Evolutionary conservation across 2,329 filamentous ascomycete species (phyloP).

Genomic region (Fusarium siculi): DNA sequence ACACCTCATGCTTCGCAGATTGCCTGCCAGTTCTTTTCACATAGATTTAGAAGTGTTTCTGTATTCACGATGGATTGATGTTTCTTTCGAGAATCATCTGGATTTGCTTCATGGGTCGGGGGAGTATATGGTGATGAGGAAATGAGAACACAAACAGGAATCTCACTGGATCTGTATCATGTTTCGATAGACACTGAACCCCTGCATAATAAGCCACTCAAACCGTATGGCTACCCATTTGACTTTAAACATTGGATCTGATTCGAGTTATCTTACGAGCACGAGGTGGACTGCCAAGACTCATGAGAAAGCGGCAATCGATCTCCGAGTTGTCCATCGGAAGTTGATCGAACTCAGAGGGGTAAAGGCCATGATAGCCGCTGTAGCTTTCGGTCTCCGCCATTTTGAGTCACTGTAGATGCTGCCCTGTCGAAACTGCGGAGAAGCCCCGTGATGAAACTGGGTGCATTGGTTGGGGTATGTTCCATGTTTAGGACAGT

Average conservation of each 20-base stretch:
- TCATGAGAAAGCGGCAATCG: conserved; percentile 15
- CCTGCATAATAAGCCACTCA: conserved; percentile 15
- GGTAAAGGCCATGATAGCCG: conserved; percentile 4
- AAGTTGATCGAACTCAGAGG: background rate
- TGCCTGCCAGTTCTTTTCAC: background rate
- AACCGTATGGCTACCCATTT: conserved; percentile 9
- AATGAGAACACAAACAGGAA: conserved; percentile 6
- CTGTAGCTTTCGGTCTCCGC: conserved; percentile 8
- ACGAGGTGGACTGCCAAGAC: conserved; percentile 24
- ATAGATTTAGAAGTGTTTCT: conserved; percentile 37
- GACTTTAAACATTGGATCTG: conserved; percentile 2
- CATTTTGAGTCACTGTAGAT: conserved; percentile 36
- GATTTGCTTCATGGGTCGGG: conserved; percentile 3
- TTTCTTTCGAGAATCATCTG: background rate
- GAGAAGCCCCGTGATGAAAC: conserved; percentile 39
- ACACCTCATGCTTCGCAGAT: background rate
- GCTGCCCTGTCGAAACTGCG: conserved; percentile 29
- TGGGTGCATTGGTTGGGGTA: conserved; percentile 25
- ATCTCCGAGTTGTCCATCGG: conserved; percentile 9
- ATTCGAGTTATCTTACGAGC: conserved; percentile 25
- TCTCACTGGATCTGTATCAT: conserved; percentile 1
- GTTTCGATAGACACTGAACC: conserved; percentile 28
- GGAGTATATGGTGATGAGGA: conserved; percentile 18
- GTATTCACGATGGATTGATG: conserved; percentile 5
- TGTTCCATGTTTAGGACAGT: background rate